Percentiles rank a stretch among this genome's conserved stretches.
phyloP scores from a whole-genome alignment of 768 basidiomycete species.

The Tylopilus subfusipes region DNA sequence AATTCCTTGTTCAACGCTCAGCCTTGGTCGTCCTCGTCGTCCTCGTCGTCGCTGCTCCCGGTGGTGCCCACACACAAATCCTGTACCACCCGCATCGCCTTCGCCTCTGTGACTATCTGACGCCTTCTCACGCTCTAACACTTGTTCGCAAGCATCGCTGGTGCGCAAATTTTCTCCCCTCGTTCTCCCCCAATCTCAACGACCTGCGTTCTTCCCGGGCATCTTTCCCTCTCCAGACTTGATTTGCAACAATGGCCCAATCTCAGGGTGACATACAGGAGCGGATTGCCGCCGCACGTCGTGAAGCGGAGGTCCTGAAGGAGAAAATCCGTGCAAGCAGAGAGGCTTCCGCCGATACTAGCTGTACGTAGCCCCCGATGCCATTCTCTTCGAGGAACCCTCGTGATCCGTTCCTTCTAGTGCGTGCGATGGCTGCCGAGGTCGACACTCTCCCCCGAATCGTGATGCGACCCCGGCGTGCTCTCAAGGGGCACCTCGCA shows the following conservation, averaged over 20 bases:
- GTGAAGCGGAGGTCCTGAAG: slow-evolving; percentile 96
- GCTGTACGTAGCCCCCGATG: slow-evolving; percentile 57
- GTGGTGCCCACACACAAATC: slow-evolving; percentile 7
- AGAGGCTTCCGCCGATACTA: slow-evolving; percentile 97
- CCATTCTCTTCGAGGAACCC: neutral
- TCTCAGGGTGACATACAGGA: slow-evolving; percentile 83
- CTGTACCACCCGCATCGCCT: slow-evolving; percentile 10
- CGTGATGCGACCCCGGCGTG: slow-evolving; percentile 93
- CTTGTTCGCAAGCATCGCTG: slow-evolving; percentile 29
- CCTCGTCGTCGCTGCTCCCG: slow-evolving; percentile 5
- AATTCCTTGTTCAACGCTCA: slow-evolving; percentile 12
- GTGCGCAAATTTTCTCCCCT: slow-evolving; percentile 28
- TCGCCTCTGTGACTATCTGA: slow-evolving; percentile 15
- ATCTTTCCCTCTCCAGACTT: slow-evolving; percentile 3
- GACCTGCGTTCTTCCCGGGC: neutral
- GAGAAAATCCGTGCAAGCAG: slow-evolving; percentile 97
- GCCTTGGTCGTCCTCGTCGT: slow-evolving; percentile 6
- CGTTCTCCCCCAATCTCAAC: neutral
- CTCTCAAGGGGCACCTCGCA: slow-evolving; percentile 94
- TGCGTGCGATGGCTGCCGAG: slow-evolving; percentile 97
- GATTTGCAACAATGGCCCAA: slow-evolving; percentile 58
- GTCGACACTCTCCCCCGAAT: slow-evolving; percentile 94
- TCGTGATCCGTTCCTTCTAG: slow-evolving; percentile 40
- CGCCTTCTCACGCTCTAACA: slow-evolving; percentile 25
- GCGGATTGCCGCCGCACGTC: slow-evolving; percentile 91